Evolutionary conservation across 2,329 filamentous ascomycete genomes (phyloP).

Genomic region (Aspergillus vadensis): DNA sequence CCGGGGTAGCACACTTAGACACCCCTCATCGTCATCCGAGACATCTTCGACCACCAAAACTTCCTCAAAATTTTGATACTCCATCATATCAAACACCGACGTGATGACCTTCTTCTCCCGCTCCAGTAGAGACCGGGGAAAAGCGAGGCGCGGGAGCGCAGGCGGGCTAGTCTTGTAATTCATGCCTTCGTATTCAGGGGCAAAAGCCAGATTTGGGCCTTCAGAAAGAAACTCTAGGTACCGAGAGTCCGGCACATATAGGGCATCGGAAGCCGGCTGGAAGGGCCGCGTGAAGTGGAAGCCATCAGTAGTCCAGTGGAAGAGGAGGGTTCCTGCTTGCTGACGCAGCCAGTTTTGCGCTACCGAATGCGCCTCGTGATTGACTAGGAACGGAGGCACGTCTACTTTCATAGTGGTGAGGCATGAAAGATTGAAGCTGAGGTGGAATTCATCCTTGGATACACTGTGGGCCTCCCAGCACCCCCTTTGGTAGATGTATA

Average conservation of each 20-base stretch:
- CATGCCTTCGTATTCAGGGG: not conserved
- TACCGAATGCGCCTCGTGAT: not conserved
- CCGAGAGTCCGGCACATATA: not conserved
- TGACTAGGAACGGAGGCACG: not conserved
- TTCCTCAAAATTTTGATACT: not conserved
- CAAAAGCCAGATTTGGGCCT: not conserved
- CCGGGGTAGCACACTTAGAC: slow-evolving; percentile 33
- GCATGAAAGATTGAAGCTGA: not conserved
- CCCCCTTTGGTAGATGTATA: not conserved
- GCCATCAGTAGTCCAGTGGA: not conserved
- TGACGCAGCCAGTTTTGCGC: not conserved
- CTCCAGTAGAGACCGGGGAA: not conserved
- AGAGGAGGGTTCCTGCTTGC: not conserved
- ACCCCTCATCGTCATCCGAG: not conserved
- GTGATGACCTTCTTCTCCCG: not conserved
- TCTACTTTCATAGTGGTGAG: not conserved
- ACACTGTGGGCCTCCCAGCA: not conserved
- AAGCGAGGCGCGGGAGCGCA: not conserved
- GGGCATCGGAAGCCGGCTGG: not conserved
- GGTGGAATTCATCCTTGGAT: not conserved
- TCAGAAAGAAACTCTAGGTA: not conserved
- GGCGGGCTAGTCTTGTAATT: not conserved
- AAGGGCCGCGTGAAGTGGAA: not conserved
- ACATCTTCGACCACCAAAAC: not conserved
- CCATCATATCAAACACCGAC: not conserved